phyloP scores from a whole-genome alignment of 2,329 filamentous ascomycete genomes.

The Ceratocystis diversiconidia region DNA sequence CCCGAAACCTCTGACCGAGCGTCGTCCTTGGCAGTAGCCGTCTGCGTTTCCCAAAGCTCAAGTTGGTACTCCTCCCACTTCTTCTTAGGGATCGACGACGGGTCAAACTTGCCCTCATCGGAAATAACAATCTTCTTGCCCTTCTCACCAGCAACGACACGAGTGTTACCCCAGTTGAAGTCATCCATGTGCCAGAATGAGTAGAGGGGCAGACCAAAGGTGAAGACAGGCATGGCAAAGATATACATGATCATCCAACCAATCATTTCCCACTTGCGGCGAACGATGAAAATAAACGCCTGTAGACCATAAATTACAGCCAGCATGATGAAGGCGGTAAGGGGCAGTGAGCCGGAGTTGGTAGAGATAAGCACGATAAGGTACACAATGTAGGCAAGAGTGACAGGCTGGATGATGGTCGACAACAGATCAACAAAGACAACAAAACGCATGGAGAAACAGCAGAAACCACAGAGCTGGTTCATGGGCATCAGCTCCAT shows the following conservation, averaged over 20 bases:
- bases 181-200: slow-evolving; percentile 99
- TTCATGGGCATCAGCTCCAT: slow-evolving; percentile 86
- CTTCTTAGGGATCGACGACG: slow-evolving; percentile 83
- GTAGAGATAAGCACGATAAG: slow-evolving; percentile 60
- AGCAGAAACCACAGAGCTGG: slow-evolving; percentile 97
- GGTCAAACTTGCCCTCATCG: slow-evolving; percentile 97
- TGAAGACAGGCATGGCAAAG: slow-evolving; percentile 79
- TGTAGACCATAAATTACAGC: slow-evolving; percentile 96
- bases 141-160: slow-evolving; percentile 86
- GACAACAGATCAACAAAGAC: slow-evolving; percentile 89
- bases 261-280: slow-evolving; percentile 98
- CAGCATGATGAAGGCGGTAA: slow-evolving; percentile 79
- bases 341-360: slow-evolving; percentile 52
- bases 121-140: slow-evolving; percentile 86
- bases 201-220: slow-evolving; percentile 78
- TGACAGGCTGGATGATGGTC: slow-evolving; percentile 83
- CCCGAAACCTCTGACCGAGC: slow-evolving; percentile 78
- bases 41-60: slow-evolving; percentile 93
- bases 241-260: slow-evolving; percentile 98
- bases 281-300: slow-evolving; percentile 89
- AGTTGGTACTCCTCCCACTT: slow-evolving; percentile 99
- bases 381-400: slow-evolving; percentile 77
- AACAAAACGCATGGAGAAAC: slow-evolving; percentile 98
- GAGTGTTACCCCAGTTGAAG: slow-evolving; percentile 98
- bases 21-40: slow-evolving; percentile 64